Base-by-base conservation (phyloP, 768 basidiomycete species). In the Trametes elegans region DNA sequence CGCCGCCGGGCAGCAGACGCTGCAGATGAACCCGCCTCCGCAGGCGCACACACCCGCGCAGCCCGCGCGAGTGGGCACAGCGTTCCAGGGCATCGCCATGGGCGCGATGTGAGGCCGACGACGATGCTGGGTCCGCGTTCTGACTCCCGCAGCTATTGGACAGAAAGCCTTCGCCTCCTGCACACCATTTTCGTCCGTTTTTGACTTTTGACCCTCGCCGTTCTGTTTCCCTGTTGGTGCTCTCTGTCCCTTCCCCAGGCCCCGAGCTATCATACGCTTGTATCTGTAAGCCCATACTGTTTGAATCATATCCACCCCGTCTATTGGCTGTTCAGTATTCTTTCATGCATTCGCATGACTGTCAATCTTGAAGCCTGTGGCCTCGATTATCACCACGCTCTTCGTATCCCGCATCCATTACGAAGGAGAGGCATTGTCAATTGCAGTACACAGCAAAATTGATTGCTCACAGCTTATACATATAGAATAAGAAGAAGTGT, bases 21-120 rank as follows among this genome's bases (percentile, higher is more conserved):
- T 65, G 34, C 65, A 66, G 57, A 48, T 66, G 50, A 53, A 49
- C 52, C 53, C 53, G 43, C 35, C 55, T 19, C 59, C 63, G 24
- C 74, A 76, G 54, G 65, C 72, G 53, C 74, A 67, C 35, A 63
- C 65, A 48, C 28, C 53, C n/a, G 57, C 57, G 11, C 60, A 58
- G 41, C 65, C 63, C 49, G 31, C 51, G 29, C 65, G 68, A 47
- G 60, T 60, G 26, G 75, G 70, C 34, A 19, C 47, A 26, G 70
- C 76, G 16, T 79, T 80, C 71, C 79, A 76, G 63, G 61, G 62
- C 42, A 77, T 81, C 73, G 74, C 77, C 51, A 75, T 81, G 71
- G 76, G 76, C 57, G 77, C 77, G 58, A 70, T 78, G 71, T 79
- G 65, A 76, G 26, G 29, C 45, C 3, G 36, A 27, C 13, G 26